Conservation (phyloP, 2,329 filamentous ascomycete species). For the Tympanopsis confertula region DNA sequence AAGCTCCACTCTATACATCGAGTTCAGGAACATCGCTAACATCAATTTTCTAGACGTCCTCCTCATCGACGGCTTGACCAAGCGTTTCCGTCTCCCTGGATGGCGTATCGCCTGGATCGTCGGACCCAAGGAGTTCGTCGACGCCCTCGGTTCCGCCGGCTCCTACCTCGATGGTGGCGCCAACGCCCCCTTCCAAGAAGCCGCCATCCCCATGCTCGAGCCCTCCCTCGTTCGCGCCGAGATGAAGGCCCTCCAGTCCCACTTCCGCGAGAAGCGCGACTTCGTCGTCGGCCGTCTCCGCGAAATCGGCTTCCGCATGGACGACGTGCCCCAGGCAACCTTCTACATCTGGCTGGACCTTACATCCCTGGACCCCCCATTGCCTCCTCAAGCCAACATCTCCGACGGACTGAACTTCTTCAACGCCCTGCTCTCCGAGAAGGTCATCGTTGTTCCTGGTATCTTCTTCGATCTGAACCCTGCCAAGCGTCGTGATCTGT, state of each 20-base stretch:
- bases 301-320: constrained; percentile 78
- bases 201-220: constrained; percentile 85
- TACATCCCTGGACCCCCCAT: constrained; percentile 25
- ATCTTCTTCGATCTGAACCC: constrained; percentile 98
- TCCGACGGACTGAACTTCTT: constrained; percentile 95
- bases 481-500: constrained; percentile 75
- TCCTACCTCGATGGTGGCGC: constrained; percentile 90
- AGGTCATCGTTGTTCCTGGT: constrained; percentile 90
- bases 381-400: constrained; percentile 30
- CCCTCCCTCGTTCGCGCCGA: constrained; percentile 68
- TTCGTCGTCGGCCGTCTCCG: constrained; percentile 71
- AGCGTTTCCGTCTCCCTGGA: constrained; percentile 88
- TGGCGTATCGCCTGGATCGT: constrained; percentile 97
- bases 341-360: constrained; percentile 81
- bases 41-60: constrained; percentile 54
- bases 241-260: constrained; percentile 78
- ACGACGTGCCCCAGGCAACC: constrained; percentile 76
- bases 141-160: constrained; percentile 82
- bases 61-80: constrained; percentile 90
- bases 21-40: neutral
- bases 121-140: constrained; percentile 91
- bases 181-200: constrained; percentile 91
- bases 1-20: constrained; percentile 3
- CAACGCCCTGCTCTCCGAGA: constrained; percentile 82
- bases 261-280: constrained; percentile 86